Evolutionary conservation across 177 flowering plant genomes (phyloP).

Genomic region (Vitis hybrid): DNA sequence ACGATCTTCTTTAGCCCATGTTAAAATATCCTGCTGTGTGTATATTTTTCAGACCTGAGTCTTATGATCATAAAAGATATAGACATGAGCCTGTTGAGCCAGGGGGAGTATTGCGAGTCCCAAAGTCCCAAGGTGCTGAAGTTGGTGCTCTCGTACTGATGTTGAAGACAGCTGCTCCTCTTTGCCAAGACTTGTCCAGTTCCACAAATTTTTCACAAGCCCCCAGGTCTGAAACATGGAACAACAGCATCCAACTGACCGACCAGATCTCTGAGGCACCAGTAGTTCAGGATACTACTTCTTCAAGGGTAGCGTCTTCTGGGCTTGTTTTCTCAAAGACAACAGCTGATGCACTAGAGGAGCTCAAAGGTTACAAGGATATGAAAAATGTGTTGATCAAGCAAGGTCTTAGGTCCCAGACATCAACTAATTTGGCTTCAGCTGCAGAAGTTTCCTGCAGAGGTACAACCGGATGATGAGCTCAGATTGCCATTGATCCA

Average conservation of each 20-base stretch:
- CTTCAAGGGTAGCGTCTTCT: slow-evolving; percentile 29
- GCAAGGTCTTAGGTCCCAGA: slow-evolving; percentile 28
- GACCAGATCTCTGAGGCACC: slow-evolving; percentile 18
- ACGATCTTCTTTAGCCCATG: not conserved
- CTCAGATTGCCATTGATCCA: not conserved
- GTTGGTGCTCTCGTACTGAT: slow-evolving; percentile 67
- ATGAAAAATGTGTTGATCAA: slow-evolving; percentile 53
- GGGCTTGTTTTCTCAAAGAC: slow-evolving; percentile 45
- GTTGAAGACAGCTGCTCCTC: slow-evolving; percentile 72
- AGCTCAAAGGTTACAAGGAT: slow-evolving; percentile 52
- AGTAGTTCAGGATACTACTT: slow-evolving; percentile 16
- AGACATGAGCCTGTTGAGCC: slow-evolving; percentile 31
- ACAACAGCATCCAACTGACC: slow-evolving; percentile 16
- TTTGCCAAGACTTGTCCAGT: slow-evolving; percentile 45
- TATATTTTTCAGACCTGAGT: slow-evolving; percentile 42
- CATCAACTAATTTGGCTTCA: slow-evolving; percentile 9
- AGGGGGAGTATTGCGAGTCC: slow-evolving; percentile 35
- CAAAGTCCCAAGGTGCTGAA: slow-evolving; percentile 67
- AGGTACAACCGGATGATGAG: not conserved
- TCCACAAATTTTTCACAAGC: slow-evolving; percentile 26
- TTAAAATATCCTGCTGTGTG: slow-evolving; percentile 4
- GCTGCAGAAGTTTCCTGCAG: slow-evolving; percentile 8
- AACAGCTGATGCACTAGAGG: slow-evolving; percentile 73
- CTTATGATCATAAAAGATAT: slow-evolving; percentile 43
- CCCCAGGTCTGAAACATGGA: slow-evolving; percentile 26